Evolutionary conservation across 2,329 filamentous ascomycete genomes (phyloP).

Genomic region (Fusarium ramigenum): DNA sequence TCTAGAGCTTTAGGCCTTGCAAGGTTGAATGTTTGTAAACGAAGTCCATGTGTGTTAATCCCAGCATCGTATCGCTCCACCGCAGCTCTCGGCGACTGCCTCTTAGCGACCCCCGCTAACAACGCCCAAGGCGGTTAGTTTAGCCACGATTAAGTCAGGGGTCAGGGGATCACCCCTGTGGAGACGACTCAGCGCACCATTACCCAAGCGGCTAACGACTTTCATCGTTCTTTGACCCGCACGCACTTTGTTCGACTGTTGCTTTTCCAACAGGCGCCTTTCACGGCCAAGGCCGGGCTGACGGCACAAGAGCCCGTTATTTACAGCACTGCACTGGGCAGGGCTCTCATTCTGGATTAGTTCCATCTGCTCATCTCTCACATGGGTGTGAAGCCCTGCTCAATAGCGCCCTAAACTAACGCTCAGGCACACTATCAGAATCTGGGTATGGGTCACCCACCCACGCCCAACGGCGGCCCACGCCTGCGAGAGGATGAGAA

Average conservation of each 20-base stretch:
- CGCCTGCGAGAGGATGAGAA: constrained; percentile 7
- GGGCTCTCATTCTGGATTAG: constrained; percentile 9
- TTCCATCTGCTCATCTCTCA: constrained; percentile 6
- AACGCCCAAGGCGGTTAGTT: neutral
- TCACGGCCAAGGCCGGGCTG: constrained; percentile 24
- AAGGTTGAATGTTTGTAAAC: constrained; percentile 1
- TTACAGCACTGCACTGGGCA: constrained; percentile 6
- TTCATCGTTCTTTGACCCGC: constrained; percentile 18
- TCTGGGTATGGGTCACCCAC: constrained; percentile 10
- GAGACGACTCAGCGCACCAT: neutral
- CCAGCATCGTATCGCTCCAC: constrained; percentile 18
- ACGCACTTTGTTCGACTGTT: constrained; percentile 11
- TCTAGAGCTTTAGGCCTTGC: neutral
- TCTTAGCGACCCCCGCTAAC: constrained; percentile 15
- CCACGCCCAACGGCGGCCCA: constrained; percentile 17
- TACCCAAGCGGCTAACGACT: constrained; percentile 15
- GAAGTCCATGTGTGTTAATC: constrained; percentile 7
- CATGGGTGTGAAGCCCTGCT: constrained; percentile 5
- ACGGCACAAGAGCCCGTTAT: constrained; percentile 16
- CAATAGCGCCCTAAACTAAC: constrained; percentile 35
- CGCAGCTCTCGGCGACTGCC: constrained; percentile 18
- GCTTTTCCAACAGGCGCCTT: neutral
- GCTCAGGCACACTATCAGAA: constrained; percentile 29
- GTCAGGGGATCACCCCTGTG: constrained; percentile 1
- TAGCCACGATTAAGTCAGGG: constrained; percentile 20